Evolutionary conservation across 1,284 basidiomycete genomes (phyloP).

Genomic region (Puccinia coronata): DNA sequence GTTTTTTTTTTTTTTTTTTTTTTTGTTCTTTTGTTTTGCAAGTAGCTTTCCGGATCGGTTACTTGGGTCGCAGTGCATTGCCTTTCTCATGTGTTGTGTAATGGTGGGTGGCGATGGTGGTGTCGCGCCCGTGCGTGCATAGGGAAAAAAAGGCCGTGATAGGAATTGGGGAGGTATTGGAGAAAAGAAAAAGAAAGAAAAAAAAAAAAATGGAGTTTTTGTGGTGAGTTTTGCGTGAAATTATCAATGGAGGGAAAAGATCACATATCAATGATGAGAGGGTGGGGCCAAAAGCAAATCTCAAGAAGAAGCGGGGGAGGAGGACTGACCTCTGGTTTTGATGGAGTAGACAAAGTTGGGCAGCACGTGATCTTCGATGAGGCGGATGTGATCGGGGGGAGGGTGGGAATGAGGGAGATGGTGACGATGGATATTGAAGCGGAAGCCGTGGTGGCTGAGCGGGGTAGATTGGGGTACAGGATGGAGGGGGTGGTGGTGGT

Average conservation of each 20-base stretch:
- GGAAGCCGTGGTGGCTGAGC: constrained; percentile 1
- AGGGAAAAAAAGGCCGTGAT: not conserved
- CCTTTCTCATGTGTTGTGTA: not conserved
- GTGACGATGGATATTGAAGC: not conserved
- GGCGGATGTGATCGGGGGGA: constrained; percentile 1
- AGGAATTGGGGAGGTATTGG: not conserved
- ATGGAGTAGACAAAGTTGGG: constrained; percentile 19
- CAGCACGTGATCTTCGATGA: constrained; percentile 23
- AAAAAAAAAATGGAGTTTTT: not conserved
- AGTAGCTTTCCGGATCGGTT: not conserved
- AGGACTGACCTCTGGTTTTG: constrained; percentile 26
- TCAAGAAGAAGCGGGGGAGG: not conserved
- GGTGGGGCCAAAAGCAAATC: not conserved
- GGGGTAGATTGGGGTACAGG: too few species aligned
- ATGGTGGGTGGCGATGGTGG: not conserved
- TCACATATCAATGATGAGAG: not conserved
- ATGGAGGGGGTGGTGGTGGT: not conserved
- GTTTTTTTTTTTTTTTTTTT: too few species aligned
- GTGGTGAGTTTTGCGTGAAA: too few species aligned
- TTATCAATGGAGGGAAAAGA: too few species aligned
- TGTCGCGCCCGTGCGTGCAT: not conserved
- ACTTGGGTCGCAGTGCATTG: not conserved
- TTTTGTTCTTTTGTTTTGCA: too few species aligned
- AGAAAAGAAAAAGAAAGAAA: not conserved
- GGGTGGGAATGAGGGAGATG: not conserved